These are phyloP conservation scores for Chlorella sp. DNA, from an alignment of 139 green algal species.

Conservation along the genomic window DNA sequence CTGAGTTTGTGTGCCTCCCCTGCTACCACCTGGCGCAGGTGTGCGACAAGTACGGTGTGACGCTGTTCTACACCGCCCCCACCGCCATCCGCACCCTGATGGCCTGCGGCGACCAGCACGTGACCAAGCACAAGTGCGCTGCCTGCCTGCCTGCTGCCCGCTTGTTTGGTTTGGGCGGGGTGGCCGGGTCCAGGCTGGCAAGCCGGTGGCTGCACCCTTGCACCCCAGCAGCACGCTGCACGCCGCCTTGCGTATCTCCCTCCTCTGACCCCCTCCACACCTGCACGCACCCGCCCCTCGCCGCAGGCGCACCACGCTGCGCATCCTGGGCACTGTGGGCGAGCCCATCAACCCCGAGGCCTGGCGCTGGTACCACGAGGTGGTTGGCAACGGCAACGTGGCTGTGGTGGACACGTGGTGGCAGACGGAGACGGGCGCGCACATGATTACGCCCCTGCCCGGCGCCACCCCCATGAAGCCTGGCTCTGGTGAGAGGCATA, in stretches of 20 bases:
- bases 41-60: constrained; percentile 89
- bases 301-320: constrained; percentile 58
- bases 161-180: too few relatives aligned
- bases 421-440: constrained; percentile 95
- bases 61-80: constrained; percentile 95
- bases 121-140: constrained; percentile 53
- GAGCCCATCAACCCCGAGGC: constrained; percentile 99
- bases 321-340: constrained; percentile 93
- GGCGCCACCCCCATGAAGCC: constrained; percentile 83
- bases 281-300: neutral
- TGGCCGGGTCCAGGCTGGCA: too few relatives aligned
- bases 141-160: too few relatives aligned
- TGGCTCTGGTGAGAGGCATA: constrained; percentile 49
- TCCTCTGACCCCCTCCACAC: neutral
- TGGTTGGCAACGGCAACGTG: constrained; percentile 71
- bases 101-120: constrained; percentile 77
- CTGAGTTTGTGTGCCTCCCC: too few relatives aligned
- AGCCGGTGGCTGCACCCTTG: too few relatives aligned
- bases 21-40: constrained; percentile 27
- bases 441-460: constrained; percentile 93
- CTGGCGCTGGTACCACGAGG: constrained; percentile 94
- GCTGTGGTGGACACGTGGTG: constrained; percentile 98
- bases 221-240: too few relatives aligned
- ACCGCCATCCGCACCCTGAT: constrained; percentile 94
- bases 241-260: neutral